phyloP scores from a whole-genome alignment of 441 rosid species.

The Croton laevigatus region DNA sequence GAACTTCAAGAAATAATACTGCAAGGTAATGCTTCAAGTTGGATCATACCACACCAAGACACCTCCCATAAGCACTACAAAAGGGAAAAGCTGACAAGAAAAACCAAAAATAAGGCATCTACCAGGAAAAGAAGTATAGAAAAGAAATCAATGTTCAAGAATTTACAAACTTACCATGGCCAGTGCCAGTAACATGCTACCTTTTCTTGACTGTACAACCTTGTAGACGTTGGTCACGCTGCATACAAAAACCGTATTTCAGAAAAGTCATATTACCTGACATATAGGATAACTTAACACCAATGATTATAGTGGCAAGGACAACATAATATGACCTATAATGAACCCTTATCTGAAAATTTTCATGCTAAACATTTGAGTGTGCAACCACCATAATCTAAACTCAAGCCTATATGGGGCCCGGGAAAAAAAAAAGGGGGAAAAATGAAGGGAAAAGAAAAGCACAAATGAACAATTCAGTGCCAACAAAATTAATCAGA shows the following conservation, averaged over 20 bases:
- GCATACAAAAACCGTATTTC: constrained; percentile 24
- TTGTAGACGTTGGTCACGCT: constrained; percentile 65
- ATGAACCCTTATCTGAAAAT: not conserved
- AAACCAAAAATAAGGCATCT: constrained; percentile 18
- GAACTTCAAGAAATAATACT: constrained; percentile 7
- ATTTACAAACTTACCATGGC: constrained; percentile 63
- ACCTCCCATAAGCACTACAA: constrained; percentile 65
- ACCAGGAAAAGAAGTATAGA: constrained; percentile 15
- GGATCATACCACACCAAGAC: constrained; percentile 68
- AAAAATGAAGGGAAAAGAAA: not conserved
- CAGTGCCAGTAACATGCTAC: constrained; percentile 79
- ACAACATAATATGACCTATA: not conserved
- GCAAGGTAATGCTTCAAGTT: constrained; percentile 1
- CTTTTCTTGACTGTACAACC: constrained; percentile 75
- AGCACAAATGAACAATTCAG: not conserved
- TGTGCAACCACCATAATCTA: constrained; percentile 2
- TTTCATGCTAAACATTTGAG: constrained; percentile 9
- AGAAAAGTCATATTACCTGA: not conserved
- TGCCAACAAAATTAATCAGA: no score
- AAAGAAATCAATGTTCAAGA: not conserved
- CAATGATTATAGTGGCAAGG: no score
- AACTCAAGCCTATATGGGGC: not conserved
- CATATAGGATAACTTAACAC: constrained; percentile 7
- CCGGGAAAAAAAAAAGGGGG: not conserved
- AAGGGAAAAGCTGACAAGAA: constrained; percentile 72